These are phyloP conservation scores for Cornus kousa DNA, from an alignment of 148 eudicot species.

Conservation along the genomic window DNA sequence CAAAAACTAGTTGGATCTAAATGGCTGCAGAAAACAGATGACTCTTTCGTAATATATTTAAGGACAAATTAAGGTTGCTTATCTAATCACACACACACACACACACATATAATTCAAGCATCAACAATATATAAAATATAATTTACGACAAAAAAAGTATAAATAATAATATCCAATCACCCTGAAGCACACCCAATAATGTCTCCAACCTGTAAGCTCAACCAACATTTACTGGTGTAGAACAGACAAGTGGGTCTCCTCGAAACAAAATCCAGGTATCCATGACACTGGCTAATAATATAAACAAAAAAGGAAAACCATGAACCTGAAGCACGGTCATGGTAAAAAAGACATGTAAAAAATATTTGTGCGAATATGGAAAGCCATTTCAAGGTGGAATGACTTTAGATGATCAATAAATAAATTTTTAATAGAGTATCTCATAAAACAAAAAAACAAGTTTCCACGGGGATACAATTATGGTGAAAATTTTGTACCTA, in stretches of 20 bases:
- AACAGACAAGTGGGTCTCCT: not conserved
- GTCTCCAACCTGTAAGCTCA: not conserved
- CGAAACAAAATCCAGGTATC: not conserved
- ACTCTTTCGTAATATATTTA: not conserved
- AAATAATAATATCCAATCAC: not conserved
- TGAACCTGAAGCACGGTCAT: not conserved
- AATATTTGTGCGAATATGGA: not conserved
- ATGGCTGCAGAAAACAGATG: not conserved
- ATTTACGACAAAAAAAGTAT: too few species aligned
- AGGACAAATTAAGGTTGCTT: too few species aligned
- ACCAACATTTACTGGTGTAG: not conserved
- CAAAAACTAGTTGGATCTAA: not conserved
- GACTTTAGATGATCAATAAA: not conserved
- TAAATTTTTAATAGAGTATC: too few species aligned
- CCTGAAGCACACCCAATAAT: not conserved
- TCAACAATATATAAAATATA: too few species aligned
- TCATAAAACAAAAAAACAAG: too few species aligned
- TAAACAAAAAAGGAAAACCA: not conserved
- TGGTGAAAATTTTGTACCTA: too few species aligned
- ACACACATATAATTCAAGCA: not conserved
- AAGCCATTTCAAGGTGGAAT: not conserved
- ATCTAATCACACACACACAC: too few species aligned
- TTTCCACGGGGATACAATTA: not conserved
- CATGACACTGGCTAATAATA: not conserved
- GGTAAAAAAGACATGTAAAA: not conserved